phyloP scores from a whole-genome alignment of 75 land plant genomes.

The Ceratopteris richardii region DNA sequence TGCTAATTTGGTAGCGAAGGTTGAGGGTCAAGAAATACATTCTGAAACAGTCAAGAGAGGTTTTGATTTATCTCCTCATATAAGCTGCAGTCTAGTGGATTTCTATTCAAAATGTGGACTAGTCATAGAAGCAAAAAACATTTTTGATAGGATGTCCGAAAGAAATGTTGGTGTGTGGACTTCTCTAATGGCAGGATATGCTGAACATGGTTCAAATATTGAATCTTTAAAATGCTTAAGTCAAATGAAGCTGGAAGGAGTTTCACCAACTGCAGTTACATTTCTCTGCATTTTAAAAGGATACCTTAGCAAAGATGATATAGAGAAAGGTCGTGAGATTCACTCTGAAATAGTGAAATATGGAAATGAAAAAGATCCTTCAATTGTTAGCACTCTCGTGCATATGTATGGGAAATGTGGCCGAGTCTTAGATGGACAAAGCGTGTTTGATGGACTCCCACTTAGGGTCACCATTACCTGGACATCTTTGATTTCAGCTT shows the following conservation, averaged over 20 bases:
- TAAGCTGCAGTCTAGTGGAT: conserved; percentile 1
- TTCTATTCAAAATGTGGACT: conserved; percentile 21
- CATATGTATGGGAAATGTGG: conserved; percentile 28
- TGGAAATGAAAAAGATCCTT: neutral
- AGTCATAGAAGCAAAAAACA: neutral
- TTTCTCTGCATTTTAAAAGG: conserved; percentile 8
- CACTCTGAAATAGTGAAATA: too few species aligned
- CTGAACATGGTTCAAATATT: conserved; percentile 5
- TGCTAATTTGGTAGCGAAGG: too few species aligned
- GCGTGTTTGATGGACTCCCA: conserved; percentile 6
- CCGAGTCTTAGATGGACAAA: conserved; percentile 10
- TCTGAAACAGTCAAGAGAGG: too few species aligned
- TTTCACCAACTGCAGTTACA: conserved; percentile 12
- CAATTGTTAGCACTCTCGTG: conserved; percentile 7
- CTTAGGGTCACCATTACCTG: conserved; percentile 31
- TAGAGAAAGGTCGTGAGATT: too few species aligned
- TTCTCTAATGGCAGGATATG: conserved; percentile 26
- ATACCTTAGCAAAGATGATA: neutral
- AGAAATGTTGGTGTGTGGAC: conserved; percentile 16
- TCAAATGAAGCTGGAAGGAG: neutral
- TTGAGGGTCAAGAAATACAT: too few species aligned
- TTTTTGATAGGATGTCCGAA: conserved; percentile 31
- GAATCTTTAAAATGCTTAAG: conserved; percentile 21
- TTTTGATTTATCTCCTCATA: too few species aligned
- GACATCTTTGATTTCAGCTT: conserved; percentile 44